Evolutionary conservation across 106 monocot species (phyloP), one percentile per base, ranked within the genome.

Genomic region (Iris macrosiphon): DNA sequence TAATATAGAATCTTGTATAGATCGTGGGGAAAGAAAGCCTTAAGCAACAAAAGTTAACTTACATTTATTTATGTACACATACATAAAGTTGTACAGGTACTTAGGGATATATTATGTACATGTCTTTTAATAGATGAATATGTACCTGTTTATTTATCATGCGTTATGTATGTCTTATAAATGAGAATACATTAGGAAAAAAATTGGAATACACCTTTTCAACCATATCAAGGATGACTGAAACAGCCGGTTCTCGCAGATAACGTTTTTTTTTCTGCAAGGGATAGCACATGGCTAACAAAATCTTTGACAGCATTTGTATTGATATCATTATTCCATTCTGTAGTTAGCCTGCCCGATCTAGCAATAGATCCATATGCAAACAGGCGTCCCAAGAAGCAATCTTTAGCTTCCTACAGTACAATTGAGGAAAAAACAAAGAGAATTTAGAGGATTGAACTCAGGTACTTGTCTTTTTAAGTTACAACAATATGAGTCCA

Each of bases 231-330:
- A 95, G 51, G 29, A 95, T 84, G 2, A 95, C 25, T 20, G 75
- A 62, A 65, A 85, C 67, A 20, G 91, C 71, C 26, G 98, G 86
- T 56, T 98, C 91, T 45, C 74, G 80, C 33, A 98, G 62, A 61
- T 98, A 98, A 2, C 72, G 76, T 41, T 91, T 98, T 64, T n/a
- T 81, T 98, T 1, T 65, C 65, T 34, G 91, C 91, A 59, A 98
- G 90, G 20, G 66, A 66, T 2, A 70, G 57, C 1, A 91, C 61
- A 52, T 57, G 59, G 46, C 66, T 46, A 40, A 81, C 45, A 60
- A 98, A 83, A 18, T 91, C 87, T 35, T 68, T 80, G 16, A 84
- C 39, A 62, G 56, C 48, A 44, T 56, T 49, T n/a, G 77, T 71
- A 38, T 63, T 72, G 3, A 64, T 62, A 45, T 81, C 64, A 46